Conservation (phyloP, 2,329 filamentous ascomycete species). For the Exophiala sideris region DNA sequence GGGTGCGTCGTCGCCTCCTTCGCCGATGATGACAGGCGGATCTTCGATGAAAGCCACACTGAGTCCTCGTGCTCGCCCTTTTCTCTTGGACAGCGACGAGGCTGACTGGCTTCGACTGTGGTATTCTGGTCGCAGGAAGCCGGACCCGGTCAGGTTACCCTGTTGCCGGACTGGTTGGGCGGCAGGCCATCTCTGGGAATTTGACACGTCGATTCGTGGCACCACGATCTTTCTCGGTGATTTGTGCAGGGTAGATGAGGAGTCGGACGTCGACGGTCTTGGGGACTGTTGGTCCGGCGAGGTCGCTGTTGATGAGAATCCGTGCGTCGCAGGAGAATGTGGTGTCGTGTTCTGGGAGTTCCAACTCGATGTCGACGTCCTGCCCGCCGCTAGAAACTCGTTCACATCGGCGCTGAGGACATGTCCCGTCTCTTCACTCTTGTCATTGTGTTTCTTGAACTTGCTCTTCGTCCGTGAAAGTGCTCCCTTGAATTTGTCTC, state of each 20-base stretch:
- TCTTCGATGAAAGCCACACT: slow-evolving; percentile 70
- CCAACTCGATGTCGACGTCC: slow-evolving; percentile 19
- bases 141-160: slow-evolving; percentile 3
- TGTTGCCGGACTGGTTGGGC: slow-evolving; percentile 22
- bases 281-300: slow-evolving; percentile 11
- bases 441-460: slow-evolving; percentile 24
- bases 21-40: slow-evolving; percentile 77
- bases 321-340: not conserved
- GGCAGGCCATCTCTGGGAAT: slow-evolving; percentile 34
- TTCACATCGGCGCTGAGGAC: slow-evolving; percentile 24
- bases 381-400: slow-evolving; percentile 27
- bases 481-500: slow-evolving; percentile 26
- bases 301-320: not conserved
- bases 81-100: slow-evolving; percentile 31
- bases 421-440: slow-evolving; percentile 13
- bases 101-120: slow-evolving; percentile 26
- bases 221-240: slow-evolving; percentile 33
- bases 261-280: slow-evolving; percentile 26
- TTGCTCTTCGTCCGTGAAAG: slow-evolving; percentile 27
- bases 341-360: slow-evolving; percentile 4
- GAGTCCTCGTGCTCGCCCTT: slow-evolving; percentile 61
- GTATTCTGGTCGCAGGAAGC: slow-evolving; percentile 23
- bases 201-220: slow-evolving; percentile 36
- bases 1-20: slow-evolving; percentile 84
- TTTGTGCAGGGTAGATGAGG: slow-evolving; percentile 13